Base-by-base conservation (phyloP, 768 basidiomycete genomes). In the Mycena belliarum region DNA sequence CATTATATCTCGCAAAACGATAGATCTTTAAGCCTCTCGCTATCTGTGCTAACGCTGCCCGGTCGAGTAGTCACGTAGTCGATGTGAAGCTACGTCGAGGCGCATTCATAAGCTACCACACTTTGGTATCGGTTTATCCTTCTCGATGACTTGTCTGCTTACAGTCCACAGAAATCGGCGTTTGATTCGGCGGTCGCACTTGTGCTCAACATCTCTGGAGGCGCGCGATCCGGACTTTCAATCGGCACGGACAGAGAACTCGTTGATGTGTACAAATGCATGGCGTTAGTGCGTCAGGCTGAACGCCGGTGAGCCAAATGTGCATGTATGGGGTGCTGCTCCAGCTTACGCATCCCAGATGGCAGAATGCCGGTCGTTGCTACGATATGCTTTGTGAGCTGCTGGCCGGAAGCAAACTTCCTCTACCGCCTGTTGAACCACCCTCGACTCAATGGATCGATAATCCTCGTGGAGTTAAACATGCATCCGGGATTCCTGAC, bases 21-120 rank as follows among this genome's bases (percentile, higher is more conserved):
- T 35, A 63, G 61, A 47, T 53, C 42, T 33, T 63, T 16, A 63
- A 82, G 85, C 12, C 85, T 0, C 76, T 87, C 9, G 83, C 86
- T 0, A 87, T 88, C 49, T 87, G 85, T 67, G 79, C 82, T 28
- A 87, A 86, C 35, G 78, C 87, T 1, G 83, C 87, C 0, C 75
- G 87, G 14, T 84, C 84, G 0, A 81, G 77, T 46, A 75, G 75
- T n/a, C 84, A 83, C 49, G 74, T 89, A 28, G 66, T 83, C 45
- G 84, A 86, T 56, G 71, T 74, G 15, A 73, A 75, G 48, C 71
- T 73, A 38, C 65, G 55, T 29, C 65, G 73, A 15, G 49, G 66
- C 3, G 68, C 64, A n/a, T 20, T 41, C 25, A 59, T 52, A 64
- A 55, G 25, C 67, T 55, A 60, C 63, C 50, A 46, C 12, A 16